Evolutionary conservation across 2,329 filamentous ascomycete genomes (phyloP), one percentile per base, ranked within the genome.

Genomic region (Phaeosphaeriaceae sp.): DNA sequence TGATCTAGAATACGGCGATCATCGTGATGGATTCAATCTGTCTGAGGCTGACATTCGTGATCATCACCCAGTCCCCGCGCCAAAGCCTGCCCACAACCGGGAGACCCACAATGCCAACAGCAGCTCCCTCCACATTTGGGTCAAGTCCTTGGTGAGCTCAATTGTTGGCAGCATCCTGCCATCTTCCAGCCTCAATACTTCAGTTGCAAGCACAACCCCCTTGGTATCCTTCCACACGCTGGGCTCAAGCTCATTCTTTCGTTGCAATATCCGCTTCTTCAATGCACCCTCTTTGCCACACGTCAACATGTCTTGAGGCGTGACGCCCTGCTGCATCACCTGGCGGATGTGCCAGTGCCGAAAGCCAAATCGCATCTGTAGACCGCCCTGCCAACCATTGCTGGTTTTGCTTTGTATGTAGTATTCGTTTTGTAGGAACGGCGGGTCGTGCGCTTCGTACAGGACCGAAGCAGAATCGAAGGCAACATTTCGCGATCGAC

Each of bases 391-490:
- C 10, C 70, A 56, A 48, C 54, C 68, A 21, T 19, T 49, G 22
- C 44, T 15, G 21, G 41, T 53, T 44, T 61, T 65, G 22, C 70
- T 69, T 19, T 54, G 50, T 6, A 72, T 59, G 24, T 66, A 68
- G 52, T 62, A 67, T 24, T 70, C 65, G 42, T 71, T 66, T 27
- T 55, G 50, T 1, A 68, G 49, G 11, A 69, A 62, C 4, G 70
- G 66, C 13, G 66, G 67, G n/a, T 67, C 65, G 44, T 64, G 65
- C n/a, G 65, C 61, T 52, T 73, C 69, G 53, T 73, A 73, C 1
- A 73, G 56, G 1, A 60, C 56, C 13, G 53, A 42, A 4, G 50
- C 44, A 15, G 54, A 54, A 45, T 69, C 67, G 40, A 70, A 73
- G 25, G 65, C 19, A 19, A 72, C 42, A n/a, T 59, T 65, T n/a